Conservation (phyloP, 352 stramenopile genomes). For the Phytophthora brassicae region DNA sequence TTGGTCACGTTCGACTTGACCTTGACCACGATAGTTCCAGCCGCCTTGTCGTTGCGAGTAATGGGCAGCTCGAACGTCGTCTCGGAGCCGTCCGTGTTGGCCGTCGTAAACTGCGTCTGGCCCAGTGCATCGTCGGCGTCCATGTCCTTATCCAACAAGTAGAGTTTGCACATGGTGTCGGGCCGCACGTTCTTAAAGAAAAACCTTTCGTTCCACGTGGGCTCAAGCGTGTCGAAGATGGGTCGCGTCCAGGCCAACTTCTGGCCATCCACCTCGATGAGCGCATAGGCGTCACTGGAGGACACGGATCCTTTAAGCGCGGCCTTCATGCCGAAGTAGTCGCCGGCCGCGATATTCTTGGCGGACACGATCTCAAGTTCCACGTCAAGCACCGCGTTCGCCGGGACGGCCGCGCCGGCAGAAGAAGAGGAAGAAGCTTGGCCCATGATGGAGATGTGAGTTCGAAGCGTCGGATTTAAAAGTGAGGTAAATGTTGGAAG, state of each 20-base stretch:
- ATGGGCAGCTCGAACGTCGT: conserved; percentile 38
- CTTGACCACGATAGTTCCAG: conserved; percentile 36
- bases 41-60: conserved; percentile 20
- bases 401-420: not conserved
- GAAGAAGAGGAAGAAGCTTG: conserved; percentile 26
- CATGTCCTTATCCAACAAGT: conserved; percentile 40
- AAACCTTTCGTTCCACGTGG: conserved; percentile 44
- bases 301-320: conserved; percentile 29
- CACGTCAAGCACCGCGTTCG: conserved; percentile 31
- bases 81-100: conserved; percentile 31
- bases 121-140: conserved; percentile 35
- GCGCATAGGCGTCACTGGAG: conserved; percentile 40
- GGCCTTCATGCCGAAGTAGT: conserved; percentile 31
- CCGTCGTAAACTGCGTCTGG: conserved; percentile 33
- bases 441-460: conserved; percentile 19
- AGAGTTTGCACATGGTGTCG: conserved; percentile 39
- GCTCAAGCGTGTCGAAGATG: conserved; percentile 37
- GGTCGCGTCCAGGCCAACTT: conserved; percentile 42
- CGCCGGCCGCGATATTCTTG: conserved; percentile 36
- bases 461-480: conserved; percentile 1
- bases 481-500: conserved; percentile 16
- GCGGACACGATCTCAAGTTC: conserved; percentile 39
- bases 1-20: conserved; percentile 27
- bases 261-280: conserved; percentile 38
- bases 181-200: conserved; percentile 42